Base-by-base conservation (phyloP, 139 green algal genomes). In the Micractinium conductrix region DNA sequence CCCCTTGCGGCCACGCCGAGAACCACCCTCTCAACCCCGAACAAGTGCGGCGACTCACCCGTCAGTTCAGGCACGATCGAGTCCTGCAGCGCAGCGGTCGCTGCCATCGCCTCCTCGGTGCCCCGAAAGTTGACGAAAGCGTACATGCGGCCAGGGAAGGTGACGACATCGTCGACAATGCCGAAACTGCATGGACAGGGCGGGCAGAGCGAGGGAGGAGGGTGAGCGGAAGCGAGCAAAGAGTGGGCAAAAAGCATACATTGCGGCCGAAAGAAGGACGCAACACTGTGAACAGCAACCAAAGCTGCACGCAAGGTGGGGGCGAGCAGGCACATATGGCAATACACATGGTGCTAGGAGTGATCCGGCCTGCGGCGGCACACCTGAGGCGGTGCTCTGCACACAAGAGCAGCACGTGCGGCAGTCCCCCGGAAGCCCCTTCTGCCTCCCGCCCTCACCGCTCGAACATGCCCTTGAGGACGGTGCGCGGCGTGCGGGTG, bases 111-210 rank as follows among this genome's bases (percentile, higher is more conserved):
- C 62, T 93, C 91, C 9, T 90, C 87, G 10, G 86, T 50, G 45
- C 86, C 75, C 38, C 75, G 75, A 83, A 94, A 96, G 85, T 94
- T 95, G 42, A 96, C 93, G 76, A 96, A 94, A 0, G 93, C 93
- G 48, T 95, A 96, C 87, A 95, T 95, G 72, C 92, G 89, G 40
- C 92, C 92, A 0, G 93, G 93, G 78, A 95, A 95, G 37, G 93
- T 93, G 17, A 95, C 87, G 43, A 93, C 91, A 80, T 96, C 93
- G 33, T 94, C 91, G n/a, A 96, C 89, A 0, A 81, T 74, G 4
- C 93, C 93, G 73, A 91, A 94, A 43, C 65, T 79, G 84, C 72
- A 35, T 30, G 28, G 38, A 7, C 10, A 28, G 74, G 12, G 16
- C 35, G 53, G n/a, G 22, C 0, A 42, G 33, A 33, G 72, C 8